Base-by-base conservation (phyloP, 2,329 filamentous ascomycete genomes). In the Sporothrix variecibatus region DNA sequence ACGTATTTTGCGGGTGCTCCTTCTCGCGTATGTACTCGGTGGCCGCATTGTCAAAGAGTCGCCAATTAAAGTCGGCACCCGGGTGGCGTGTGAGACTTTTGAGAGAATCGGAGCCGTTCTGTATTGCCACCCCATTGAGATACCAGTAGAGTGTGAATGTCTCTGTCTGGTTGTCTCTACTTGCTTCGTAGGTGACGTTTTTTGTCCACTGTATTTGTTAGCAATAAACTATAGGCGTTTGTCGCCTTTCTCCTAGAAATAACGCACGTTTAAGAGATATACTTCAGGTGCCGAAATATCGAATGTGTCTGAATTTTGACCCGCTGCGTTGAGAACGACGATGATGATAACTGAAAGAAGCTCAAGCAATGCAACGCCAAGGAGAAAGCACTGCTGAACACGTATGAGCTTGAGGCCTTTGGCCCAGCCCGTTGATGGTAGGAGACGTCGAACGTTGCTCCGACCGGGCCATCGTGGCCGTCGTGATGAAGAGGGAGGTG, bases 1-100 rank as follows among this genome's bases (percentile, higher is more conserved):
- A 62, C 9, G 58, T 20, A 38, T 62, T 17, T 9, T 17, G 7
- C 7, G 28, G 17, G 20, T 62, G 58, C 15, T 62, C 28, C 20
- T 9, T 38, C 3, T 20, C 31, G 11, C 17, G 43, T 23, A 74
- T 71, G 72, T 71, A 65, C 34, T 40, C 15, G 56, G 26, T 58
- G 1, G 56, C 43, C 34, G 65, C n/a, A 58, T 56, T 67, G 58
- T 71, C 60, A 3, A 74, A 17, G 1, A 20, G 20, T 12, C 67
- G 72, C 72, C 72, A 74, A 67, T 74, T 43, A 46, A 74, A 74
- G 58, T 74, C 23, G 8, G 46, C n/a, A 0, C 72, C 72, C 31
- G 58, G 40, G 1, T 17, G 7, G 31, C 68, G 72, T 3, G 28
- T 40, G 23, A 64, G 17, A 17, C 20, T 23, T 3, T 23, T 11